These are phyloP conservation scores for Penicillium simplicissimum DNA, from an alignment of 495 filamentous ascomycete genomes.

Conservation along the genomic window DNA sequence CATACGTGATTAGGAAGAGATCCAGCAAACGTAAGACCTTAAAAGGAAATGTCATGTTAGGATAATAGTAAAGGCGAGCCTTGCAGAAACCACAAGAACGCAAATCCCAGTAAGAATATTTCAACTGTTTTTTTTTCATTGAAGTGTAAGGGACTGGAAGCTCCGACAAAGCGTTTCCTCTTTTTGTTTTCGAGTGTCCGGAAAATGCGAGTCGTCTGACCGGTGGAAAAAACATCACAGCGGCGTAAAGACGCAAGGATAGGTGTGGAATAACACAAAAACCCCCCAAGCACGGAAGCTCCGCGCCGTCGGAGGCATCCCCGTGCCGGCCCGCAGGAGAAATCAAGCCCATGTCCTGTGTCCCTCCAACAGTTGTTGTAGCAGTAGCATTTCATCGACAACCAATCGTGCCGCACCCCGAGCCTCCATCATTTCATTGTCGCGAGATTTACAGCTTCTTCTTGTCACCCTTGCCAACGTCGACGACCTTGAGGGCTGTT, in stretches of 20 bases:
- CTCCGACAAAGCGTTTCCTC: conserved; percentile 37
- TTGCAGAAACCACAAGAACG: neutral
- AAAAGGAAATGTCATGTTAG: neutral
- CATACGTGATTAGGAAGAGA: neutral
- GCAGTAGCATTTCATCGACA: conserved; percentile 33
- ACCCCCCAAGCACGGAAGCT: conserved; percentile 8
- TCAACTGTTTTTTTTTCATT: conserved; percentile 51
- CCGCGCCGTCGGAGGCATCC: conserved; percentile 22
- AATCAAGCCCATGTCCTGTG: conserved; percentile 27
- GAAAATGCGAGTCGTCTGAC: conserved; percentile 43
- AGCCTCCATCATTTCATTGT: conserved; percentile 34
- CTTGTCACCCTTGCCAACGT: conserved; percentile 74
- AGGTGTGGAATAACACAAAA: conserved; percentile 1
- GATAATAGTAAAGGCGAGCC: conserved; percentile 14
- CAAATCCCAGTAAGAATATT: conserved; percentile 32
- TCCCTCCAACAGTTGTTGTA: conserved; percentile 35
- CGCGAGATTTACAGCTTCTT: conserved; percentile 56
- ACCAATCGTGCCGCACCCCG: conserved; percentile 34
- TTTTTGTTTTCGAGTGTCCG: conserved; percentile 28
- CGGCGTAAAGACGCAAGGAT: conserved; percentile 37
- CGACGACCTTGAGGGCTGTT: conserved; percentile 71
- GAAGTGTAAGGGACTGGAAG: conserved; percentile 36
- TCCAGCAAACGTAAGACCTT: neutral
- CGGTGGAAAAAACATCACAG: conserved; percentile 26
- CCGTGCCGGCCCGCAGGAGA: conserved; percentile 43